Evolutionary conservation across 2,329 filamentous ascomycete genomes (phyloP), one percentile per base, ranked within the genome.

Genomic region (Colletotrichum higginsianum): DNA sequence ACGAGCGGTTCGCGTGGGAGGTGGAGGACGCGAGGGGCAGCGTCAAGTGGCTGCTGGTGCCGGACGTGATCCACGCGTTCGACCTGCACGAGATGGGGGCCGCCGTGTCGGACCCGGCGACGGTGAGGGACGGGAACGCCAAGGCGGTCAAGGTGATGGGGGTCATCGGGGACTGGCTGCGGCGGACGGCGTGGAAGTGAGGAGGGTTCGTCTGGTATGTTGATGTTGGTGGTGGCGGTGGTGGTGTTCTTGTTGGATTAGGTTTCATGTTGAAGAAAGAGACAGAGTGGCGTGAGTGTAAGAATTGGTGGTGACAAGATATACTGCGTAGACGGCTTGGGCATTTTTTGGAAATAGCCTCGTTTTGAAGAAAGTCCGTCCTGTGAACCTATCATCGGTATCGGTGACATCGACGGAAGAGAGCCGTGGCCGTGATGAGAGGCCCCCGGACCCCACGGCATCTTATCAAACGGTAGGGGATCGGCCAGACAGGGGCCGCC

Each of bases 41-140:
- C 60, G 79, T 84, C 35, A 79, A 79, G 61, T 85, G 83, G 83
- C 67, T 85, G 72, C 76, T 85, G 4, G 79, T 86, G 18, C 84
- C 84, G 6, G 83, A 85, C 67, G 79, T 79, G 50, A 40, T 84
- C 16, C 83, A 85, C 63, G 83, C 79, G 2, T 85, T 84, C 65
- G 83, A 85, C 67, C 75, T 79, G 53, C 75, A 74, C 40, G n/a
- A 79, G 15, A 75, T 81, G 8, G 71, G 75, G 13, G 64, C 70
- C 6, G 69, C 77, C 67, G 74, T 79, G 23, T 78, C 77, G 2
- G 76, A 78, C 23, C 72, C 79, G 56, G 82, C 79, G 67, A 75
- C 76, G 2, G 67, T 77, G 1, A 60, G 75, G 57, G 79, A 81
- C 61, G 80, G 77, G 6, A 74, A 75, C 49, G 66, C 73, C 52